Evolutionary conservation across 352 stramenopile species (phyloP), one percentile per base, ranked within the genome.

Genomic region (Elongisporangium undulatum): DNA sequence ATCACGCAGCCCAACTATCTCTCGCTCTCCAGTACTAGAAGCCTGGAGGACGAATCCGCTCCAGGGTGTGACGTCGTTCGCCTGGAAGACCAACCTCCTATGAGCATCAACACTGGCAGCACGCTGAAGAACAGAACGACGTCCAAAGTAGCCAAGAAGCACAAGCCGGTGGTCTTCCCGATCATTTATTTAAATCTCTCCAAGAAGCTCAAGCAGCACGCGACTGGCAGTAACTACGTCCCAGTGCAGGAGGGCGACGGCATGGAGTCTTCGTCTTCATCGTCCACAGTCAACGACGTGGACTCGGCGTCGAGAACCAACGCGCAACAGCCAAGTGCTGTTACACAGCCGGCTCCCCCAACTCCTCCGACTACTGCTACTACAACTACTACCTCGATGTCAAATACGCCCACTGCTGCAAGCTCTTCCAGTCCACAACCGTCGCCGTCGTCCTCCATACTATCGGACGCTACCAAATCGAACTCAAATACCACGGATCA

Each of bases 121-220:
- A 78, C 70, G 4, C 54, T 56, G 56, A 75, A 70, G 45, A 45
- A 45, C 34, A 16, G 34, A 4, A 45, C 34, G 5, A 45, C 34
- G 34, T 45, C 34, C 12, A 45, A 45, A 45, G 34, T 45, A 3
- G 51, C 63, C 6, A 85, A 80, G 68, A 80, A 77, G 34, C 74
- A 85, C n/a, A 81, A 82, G 34, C 66, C 62, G 34, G 66, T 76
- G 5, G 72, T 82, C 49, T 81, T 91, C 39, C 82, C 82, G 7
- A 89, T 91, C 68, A 89, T 91, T 59, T 91, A 91, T 74, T 82
- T 91, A 71, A 89, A 89, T 34, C 49, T 91, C 48, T 89, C 77
- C 24, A 89, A 85, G 65, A 84, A 86, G 49, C 58, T 73, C 24
- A 89, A 89, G 64, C 69, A 89, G 64, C 69, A 71, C 53, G 34